These are phyloP conservation scores for Aristolochia contorta DNA, from an alignment of 164 flowering plant genomes.

Conservation along the genomic window DNA sequence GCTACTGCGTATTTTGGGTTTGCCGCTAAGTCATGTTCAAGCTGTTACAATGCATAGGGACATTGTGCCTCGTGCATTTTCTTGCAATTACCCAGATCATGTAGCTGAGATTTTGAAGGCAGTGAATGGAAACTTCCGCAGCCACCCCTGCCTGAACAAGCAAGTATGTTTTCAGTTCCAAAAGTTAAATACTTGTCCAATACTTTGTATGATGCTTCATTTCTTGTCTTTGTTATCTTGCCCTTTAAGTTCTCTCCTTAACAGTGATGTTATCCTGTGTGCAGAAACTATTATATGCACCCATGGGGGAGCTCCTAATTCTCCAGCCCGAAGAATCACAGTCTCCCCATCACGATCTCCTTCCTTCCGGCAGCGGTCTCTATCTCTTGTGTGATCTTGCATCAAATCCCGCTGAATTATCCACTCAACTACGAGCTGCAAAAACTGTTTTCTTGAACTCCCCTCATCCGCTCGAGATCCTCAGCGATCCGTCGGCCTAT, in stretches of 20 bases:
- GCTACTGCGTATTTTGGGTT: constrained; percentile 60
- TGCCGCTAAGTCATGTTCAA: constrained; percentile 72
- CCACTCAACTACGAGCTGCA: constrained; percentile 56
- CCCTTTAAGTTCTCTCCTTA: neutral
- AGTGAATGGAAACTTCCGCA: constrained; percentile 71
- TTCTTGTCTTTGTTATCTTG: neutral
- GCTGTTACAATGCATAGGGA: constrained; percentile 85
- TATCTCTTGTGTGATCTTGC: constrained; percentile 20
- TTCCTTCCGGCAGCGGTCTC: constrained; percentile 86
- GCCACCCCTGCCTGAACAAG: constrained; percentile 72
- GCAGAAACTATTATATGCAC: constrained; percentile 65
- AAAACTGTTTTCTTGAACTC: constrained; percentile 56
- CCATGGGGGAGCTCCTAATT: constrained; percentile 87
- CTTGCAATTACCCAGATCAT: constrained; percentile 77
- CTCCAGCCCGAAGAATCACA: constrained; percentile 82
- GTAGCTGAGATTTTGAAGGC: constrained; percentile 84
- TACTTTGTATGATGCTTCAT: neutral
- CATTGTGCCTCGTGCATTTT: constrained; percentile 95
- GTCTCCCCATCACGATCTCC: constrained; percentile 89
- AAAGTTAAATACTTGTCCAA: neutral
- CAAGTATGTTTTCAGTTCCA: constrained; percentile 38
- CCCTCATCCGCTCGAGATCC: constrained; percentile 91
- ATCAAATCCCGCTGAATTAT: constrained; percentile 8
- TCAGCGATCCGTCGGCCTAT: constrained; percentile 79
- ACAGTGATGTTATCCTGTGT: neutral